Evolutionary conservation across 139 green algal genomes (phyloP), one percentile per base, ranked within the genome.

Genomic region (Tetradesmus lagerheimii): DNA sequence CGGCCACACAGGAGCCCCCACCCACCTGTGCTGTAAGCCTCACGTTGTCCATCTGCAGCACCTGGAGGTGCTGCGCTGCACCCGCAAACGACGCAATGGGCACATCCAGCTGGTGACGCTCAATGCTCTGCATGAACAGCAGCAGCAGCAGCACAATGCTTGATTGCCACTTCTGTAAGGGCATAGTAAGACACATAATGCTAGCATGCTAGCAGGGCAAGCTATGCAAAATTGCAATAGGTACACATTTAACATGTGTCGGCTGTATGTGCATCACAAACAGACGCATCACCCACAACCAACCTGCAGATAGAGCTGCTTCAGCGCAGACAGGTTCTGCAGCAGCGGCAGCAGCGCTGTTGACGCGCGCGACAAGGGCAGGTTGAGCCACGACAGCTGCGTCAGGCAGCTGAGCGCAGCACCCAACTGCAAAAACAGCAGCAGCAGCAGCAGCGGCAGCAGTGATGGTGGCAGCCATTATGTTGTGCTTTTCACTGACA

Each of bases 1-100:
- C n/a, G n/a, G n/a, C n/a, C n/a, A n/a, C n/a, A n/a, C n/a, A n/a
- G n/a, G n/a, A n/a, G n/a, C n/a, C n/a, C n/a, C 18, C 20, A 6
- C 83, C 2, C 38, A 89, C 85, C 71, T 89, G 31, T 31, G 43
- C 16, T 25, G 20, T 76, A 8, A 89, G 31, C 9, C 39, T 9
- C 15, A 89, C 20, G 31, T 89, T 89, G 74, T 89, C 85, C 31
- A 89, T 29, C 43, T 89, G 85, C 43, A 84, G 80, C 85, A 89
- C 85, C 3, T 27, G 20, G 74, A 89, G 11, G 4, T 39, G 71
- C 31, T 38, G 15, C n/a, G 25, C 50, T 14, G 31, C 38, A 35
- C 12, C 38, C 37, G 27, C 29, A 18, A 53, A 34, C 1, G 4
- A 83, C 18, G 16, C 71, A 18, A 38, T n/a, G 31, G 62, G 85